These are phyloP conservation scores for Irpex sp. DNA, from an alignment of 1,284 basidiomycete species.

Conservation along the genomic window DNA sequence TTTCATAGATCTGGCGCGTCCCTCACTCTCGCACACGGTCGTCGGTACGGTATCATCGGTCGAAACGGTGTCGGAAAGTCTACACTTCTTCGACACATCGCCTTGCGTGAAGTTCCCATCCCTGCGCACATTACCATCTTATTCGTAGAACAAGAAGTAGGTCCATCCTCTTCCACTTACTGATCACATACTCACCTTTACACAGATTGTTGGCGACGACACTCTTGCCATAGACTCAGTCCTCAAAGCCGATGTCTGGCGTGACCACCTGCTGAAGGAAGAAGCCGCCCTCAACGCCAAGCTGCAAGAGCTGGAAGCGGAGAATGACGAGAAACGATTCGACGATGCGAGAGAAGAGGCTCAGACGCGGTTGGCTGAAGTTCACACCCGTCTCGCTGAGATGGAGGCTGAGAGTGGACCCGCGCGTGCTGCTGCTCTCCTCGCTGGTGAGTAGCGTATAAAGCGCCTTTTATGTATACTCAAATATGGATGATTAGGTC, in stretches of 20 bases:
- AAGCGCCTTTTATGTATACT: too few relatives aligned
- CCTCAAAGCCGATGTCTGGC: slow-evolving; percentile 94
- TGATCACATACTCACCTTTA: background rate
- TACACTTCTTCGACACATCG: slow-evolving; percentile 93
- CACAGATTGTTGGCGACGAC: slow-evolving; percentile 85
- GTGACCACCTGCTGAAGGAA: slow-evolving; percentile 83
- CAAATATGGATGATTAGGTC: slow-evolving; percentile 40
- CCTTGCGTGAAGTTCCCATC: slow-evolving; percentile 91
- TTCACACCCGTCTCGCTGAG: slow-evolving; percentile 87
- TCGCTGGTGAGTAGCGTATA: slow-evolving; percentile 86
- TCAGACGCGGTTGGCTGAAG: slow-evolving; percentile 80
- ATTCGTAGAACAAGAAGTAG: slow-evolving; percentile 96
- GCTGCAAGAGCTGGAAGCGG: slow-evolving; percentile 67
- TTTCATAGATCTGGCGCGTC: slow-evolving; percentile 63
- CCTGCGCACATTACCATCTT: slow-evolving; percentile 94
- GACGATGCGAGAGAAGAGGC: slow-evolving; percentile 85
- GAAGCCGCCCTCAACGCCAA: slow-evolving; percentile 71
- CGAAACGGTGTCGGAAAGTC: slow-evolving; percentile 96
- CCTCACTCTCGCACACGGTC: slow-evolving; percentile 84
- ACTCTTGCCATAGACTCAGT: slow-evolving; percentile 91
- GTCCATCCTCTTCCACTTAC: slow-evolving; percentile 12
- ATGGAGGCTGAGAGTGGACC: slow-evolving; percentile 99
- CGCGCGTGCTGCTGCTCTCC: slow-evolving; percentile 82
- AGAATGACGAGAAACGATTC: slow-evolving; percentile 71
- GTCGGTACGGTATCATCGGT: slow-evolving; percentile 83